Base-by-base conservation (phyloP, 1,139 yeast species). In the Lipomyces yarrowii region DNA sequence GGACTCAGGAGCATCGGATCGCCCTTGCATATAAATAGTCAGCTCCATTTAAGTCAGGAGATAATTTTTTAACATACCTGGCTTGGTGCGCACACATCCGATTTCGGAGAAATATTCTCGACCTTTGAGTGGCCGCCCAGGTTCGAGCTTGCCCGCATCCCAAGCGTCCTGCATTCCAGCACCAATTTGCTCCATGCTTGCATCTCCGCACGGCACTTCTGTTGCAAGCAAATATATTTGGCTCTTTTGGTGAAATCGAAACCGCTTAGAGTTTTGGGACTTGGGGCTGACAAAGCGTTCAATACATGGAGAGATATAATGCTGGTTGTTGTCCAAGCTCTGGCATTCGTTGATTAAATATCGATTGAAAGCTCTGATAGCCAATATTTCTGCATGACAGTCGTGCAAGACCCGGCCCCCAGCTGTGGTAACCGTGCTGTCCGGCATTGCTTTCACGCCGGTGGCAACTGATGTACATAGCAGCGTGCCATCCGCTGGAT, bases 131-230 rank as follows among this genome's bases (percentile, higher is more conserved):
- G 76, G 1, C 85, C 62, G 0, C 81, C 77, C 48, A 62, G 26
- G 10, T 55, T 62, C 10, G 75, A 81, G 76, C 0, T 76, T 70
- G 0, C 64, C 69, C 32, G 72, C 70, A 1, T 71, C 74, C 4
- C 74, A 73, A 6, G 71, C 64, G 2, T 73, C 63, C 2, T 71
- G 68, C 2, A 67, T 62, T 2, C 71, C 74, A 52, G 75, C 76
- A 23, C 74, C 73, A 3, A 81, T 67, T 4, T 75, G 68, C 37
- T 81, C 82, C 86, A 91, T 84, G 8, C 96, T 89, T 0, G 91
- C 88, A 75, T 93, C 98, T 0, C 99, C 99, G 79, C 99, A 93
- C 0, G 98, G 98, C 0, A 90, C 83, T 70, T 90, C 96, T 5
- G 96, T 87, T 0, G 91, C 80, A 70, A 88, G 90, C 65, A 93